Evolutionary conservation across 306 rosid genomes (phyloP).

Genomic region (Trichosanthes cucumerina): DNA sequence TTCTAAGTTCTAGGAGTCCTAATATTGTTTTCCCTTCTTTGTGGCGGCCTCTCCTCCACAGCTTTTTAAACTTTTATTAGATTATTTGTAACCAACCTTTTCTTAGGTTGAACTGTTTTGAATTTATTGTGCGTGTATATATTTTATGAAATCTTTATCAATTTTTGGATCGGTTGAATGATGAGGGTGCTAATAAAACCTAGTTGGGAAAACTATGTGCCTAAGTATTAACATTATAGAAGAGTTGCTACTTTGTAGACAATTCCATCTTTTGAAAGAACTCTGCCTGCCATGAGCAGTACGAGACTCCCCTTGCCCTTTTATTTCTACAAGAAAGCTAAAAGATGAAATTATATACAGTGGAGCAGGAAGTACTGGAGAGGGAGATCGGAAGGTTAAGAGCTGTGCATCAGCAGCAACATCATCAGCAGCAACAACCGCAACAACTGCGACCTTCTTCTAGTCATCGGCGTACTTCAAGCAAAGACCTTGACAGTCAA

Average conservation of each 20-base stretch:
- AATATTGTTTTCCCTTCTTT: background rate
- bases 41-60: background rate
- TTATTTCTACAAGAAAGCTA: conserved; percentile 19
- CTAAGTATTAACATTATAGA: background rate
- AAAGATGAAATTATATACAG: conserved; percentile 43
- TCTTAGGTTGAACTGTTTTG: background rate
- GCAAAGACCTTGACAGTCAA: conserved; percentile 93
- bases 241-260: background rate
- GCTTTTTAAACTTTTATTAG: background rate
- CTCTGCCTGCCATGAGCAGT: background rate
- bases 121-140: background rate
- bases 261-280: background rate
- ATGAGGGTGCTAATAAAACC: background rate
- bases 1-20: background rate
- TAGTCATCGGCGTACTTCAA: conserved; percentile 67
- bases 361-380: conserved; percentile 99
- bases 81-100: background rate
- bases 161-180: background rate
- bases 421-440: conserved; percentile 35
- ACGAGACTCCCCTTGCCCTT: background rate
- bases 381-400: conserved; percentile 94
- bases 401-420: conserved; percentile 59
- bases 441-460: conserved; percentile 41
- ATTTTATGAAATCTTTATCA: background rate
- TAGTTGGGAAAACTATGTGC: background rate